A percentile compares a stretch with the other conserved stretches of the same genome.
Evolutionary conservation across 2,329 filamentous ascomycete genomes (phyloP).

Genomic region (Verticillium klebahnii): DNA sequence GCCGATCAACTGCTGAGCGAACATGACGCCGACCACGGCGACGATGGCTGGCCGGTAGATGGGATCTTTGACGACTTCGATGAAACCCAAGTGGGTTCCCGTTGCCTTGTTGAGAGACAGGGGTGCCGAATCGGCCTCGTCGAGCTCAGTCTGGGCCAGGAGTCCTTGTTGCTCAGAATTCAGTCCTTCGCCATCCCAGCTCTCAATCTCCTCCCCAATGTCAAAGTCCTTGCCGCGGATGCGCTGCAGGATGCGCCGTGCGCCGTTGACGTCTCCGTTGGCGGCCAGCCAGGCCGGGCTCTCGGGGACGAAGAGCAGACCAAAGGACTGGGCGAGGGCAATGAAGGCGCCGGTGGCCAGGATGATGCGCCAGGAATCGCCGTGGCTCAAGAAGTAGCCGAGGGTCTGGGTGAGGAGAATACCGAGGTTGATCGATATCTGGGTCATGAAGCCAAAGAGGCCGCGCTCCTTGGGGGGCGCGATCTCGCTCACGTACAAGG

Average conservation of each 20-base stretch:
- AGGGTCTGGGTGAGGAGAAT: slow-evolving; percentile 80
- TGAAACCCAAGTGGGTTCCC: slow-evolving; percentile 48
- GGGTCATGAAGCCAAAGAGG: slow-evolving; percentile 79
- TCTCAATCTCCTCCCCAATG: slow-evolving; percentile 67
- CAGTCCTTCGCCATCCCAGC: slow-evolving; percentile 46
- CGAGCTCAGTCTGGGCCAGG: slow-evolving; percentile 37
- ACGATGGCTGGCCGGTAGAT: slow-evolving; percentile 69
- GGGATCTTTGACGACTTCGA: slow-evolving; percentile 62
- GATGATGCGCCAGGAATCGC: slow-evolving; percentile 77
- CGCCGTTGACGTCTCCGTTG: slow-evolving; percentile 55
- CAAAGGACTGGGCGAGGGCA: slow-evolving; percentile 61
- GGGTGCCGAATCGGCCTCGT: slow-evolving; percentile 6
- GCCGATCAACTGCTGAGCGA: slow-evolving; percentile 85
- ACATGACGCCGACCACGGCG: slow-evolving; percentile 86
- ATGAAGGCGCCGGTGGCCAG: slow-evolving; percentile 68
- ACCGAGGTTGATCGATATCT: slow-evolving; percentile 89
- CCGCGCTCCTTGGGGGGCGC: slow-evolving; percentile 71
- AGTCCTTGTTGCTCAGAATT: slow-evolving; percentile 65
- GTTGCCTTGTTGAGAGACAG: neutral
- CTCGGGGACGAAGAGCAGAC: slow-evolving; percentile 75
- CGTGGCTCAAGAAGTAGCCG: slow-evolving; percentile 82
- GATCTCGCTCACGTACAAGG: slow-evolving; percentile 90
- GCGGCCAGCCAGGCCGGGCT: slow-evolving; percentile 83
- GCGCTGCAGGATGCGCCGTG: slow-evolving; percentile 64
- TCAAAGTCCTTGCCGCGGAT: slow-evolving; percentile 68